Percentiles rank a stretch among this genome's conserved stretches.
phyloP scores from a whole-genome alignment of 371 early-diverging fungal genomes.

The Lichtheimia corymbifera region DNA sequence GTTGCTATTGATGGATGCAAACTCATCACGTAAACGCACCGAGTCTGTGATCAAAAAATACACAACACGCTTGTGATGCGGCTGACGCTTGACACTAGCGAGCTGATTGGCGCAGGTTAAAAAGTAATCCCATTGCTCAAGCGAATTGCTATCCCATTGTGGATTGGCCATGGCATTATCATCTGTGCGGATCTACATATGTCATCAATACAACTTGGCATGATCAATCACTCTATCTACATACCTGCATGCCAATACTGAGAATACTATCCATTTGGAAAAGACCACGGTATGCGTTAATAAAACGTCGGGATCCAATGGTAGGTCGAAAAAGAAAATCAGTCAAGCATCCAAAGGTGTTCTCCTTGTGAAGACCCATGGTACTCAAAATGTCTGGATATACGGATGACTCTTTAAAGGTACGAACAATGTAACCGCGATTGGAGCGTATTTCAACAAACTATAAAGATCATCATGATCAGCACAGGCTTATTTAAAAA shows the following conservation, averaged over 20 bases:
- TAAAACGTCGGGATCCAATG: conserved; percentile 44
- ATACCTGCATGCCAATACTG: conserved; percentile 44
- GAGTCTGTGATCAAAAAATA: conserved; percentile 41
- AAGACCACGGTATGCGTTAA: conserved; percentile 42
- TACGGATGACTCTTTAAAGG: conserved; percentile 32
- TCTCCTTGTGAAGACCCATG: conserved; percentile 45
- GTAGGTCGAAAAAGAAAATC: conserved; percentile 52
- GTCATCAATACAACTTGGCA: neutral
- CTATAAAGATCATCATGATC: conserved; percentile 11
- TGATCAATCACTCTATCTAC: too few species aligned
- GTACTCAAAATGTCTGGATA: conserved; percentile 27
- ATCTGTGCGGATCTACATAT: conserved; percentile 28
- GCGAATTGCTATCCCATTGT: conserved; percentile 19
- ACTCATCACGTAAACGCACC: conserved; percentile 25
- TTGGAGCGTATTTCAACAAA: conserved; percentile 45
- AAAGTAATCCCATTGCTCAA: conserved; percentile 32
- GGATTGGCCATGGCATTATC: conserved; percentile 38
- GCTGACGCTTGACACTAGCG: conserved; percentile 20
- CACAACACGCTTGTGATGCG: conserved; percentile 31
- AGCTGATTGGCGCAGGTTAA: conserved; percentile 38
- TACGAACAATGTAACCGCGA: conserved; percentile 49
- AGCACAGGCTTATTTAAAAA: neutral
- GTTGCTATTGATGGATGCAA: conserved; percentile 29
- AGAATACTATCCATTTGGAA: conserved; percentile 48
- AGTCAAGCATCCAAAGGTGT: conserved; percentile 44